Conservation (phyloP, 352 stramenopile species). For the Pythium rhizo-oryzae region DNA sequence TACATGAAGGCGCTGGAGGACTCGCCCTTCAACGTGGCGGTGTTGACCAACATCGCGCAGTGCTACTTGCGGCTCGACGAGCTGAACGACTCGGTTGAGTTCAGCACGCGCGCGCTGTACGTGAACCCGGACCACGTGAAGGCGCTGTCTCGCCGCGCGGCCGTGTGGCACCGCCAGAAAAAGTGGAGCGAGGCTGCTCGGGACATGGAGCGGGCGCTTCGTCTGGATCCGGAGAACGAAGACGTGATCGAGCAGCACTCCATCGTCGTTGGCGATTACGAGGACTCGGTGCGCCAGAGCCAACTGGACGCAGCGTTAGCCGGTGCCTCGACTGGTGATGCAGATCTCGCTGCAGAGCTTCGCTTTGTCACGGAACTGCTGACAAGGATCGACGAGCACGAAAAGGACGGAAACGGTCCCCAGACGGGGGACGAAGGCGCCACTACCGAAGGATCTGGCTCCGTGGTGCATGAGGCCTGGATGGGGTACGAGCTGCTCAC, state of each 20-base stretch:
- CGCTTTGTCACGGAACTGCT: conserved; percentile 50
- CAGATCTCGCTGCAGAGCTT: conserved; percentile 37
- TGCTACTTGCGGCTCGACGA: conserved; percentile 50
- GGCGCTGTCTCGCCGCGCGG: conserved; percentile 63
- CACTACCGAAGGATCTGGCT: neutral
- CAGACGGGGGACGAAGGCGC: neutral
- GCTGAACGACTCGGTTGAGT: conserved; percentile 68
- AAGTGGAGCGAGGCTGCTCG: conserved; percentile 49
- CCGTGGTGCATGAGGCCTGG: conserved; percentile 32
- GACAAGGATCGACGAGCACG: conserved; percentile 42
- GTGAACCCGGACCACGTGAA: conserved; percentile 65
- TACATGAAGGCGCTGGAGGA: conserved; percentile 75
- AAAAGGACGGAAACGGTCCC: neutral
- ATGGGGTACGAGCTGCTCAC: conserved; percentile 51
- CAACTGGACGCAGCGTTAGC: too few species aligned
- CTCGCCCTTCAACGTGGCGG: conserved; percentile 56
- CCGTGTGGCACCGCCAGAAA: conserved; percentile 51
- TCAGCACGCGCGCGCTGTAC: conserved; percentile 66
- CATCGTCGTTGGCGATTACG: conserved; percentile 71
- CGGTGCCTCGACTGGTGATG: neutral
- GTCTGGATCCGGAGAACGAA: conserved; percentile 48
- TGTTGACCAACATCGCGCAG: conserved; percentile 79
- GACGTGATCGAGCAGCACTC: conserved; percentile 76
- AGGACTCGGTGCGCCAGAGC: conserved; percentile 47
- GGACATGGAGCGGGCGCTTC: conserved; percentile 57